These are phyloP conservation scores for Pichia sp. DNA, from an alignment of 1,139 yeast species.

Conservation along the genomic window DNA sequence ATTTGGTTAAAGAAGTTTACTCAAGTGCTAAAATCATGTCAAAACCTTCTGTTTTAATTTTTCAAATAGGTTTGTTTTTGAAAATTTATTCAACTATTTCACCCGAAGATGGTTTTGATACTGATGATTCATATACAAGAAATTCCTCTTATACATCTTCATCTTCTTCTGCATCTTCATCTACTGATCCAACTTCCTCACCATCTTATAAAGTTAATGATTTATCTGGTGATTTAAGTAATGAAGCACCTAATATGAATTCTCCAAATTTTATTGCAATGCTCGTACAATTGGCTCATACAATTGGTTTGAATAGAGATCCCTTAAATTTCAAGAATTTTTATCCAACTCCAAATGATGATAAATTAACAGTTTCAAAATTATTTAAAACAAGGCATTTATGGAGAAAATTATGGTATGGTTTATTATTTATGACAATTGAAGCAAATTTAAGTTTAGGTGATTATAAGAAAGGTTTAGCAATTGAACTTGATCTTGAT, in stretches of 20 bases:
- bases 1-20: conserved; percentile 30
- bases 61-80: conserved; percentile 32
- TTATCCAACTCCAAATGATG: conserved; percentile 24
- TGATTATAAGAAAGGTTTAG: conserved; percentile 29
- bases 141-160: conserved; percentile 8
- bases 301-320: conserved; percentile 32
- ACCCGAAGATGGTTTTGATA: conserved; percentile 35
- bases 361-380: conserved; percentile 23
- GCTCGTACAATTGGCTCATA: conserved; percentile 29
- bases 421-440: conserved; percentile 26
- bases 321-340: conserved; percentile 30
- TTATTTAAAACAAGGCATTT: conserved; percentile 29
- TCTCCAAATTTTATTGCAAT: conserved; percentile 28
- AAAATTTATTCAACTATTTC: conserved; percentile 30
- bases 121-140: conserved; percentile 30
- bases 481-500: conserved; percentile 29
- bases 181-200: conserved; percentile 9
- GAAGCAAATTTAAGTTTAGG: conserved; percentile 29
- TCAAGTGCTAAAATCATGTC: conserved; percentile 28
- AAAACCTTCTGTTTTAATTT: conserved; percentile 30
- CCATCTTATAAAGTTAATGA: conserved; percentile 23
- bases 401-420: conserved; percentile 32
- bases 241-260: conserved; percentile 29
- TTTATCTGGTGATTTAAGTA: conserved; percentile 30
- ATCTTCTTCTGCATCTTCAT: neutral